Evolutionary conservation across 805 yeast genomes (phyloP), one percentile per base, ranked within the genome.

Genomic region (Peterozyma xylosa): DNA sequence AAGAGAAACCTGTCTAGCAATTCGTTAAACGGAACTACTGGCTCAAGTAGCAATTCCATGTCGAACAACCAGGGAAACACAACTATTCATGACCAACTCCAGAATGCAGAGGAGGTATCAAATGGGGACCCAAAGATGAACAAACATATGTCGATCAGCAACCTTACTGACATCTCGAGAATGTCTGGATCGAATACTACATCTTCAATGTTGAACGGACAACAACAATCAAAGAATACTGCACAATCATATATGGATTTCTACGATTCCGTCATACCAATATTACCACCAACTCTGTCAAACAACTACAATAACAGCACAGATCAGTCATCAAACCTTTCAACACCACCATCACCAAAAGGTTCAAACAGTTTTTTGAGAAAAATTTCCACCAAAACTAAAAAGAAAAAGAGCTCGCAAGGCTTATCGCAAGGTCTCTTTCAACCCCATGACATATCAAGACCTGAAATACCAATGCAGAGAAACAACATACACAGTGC

Each of bases 221-320:
- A 21, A 21, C 27, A 21, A 21, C 27, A 21, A 21, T 7, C 27
- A 7, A 21, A 21, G 7, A 7, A 5, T 21, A 5, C 13, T 32
- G 5, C 34, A 32, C 34, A 32, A 5, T 32, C 34, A 30, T 54
- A 52, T 45, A 45, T 53, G 14, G 46, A 50, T 32, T 62, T 49
- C 39, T 61, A 61, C 41, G 64, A 60, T 39, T 57, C 65, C 1
- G 58, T 59, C 33, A 57, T 62, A 18, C 67, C 67, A 9, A 50
- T 59, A 11, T 48, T 61, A 7, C 63, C 62, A 5, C 44, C 52
- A 33, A 18, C 37, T 35, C 16, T 33, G 33, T 5, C 33, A 38
- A 7, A 7, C 33, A 11, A 17, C 33, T 36, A 18, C 37, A 36
- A 7, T 30, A 42, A 27, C 30, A 13, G 5, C 10, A 13, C 11